Evolutionary conservation across 2,329 filamentous ascomycete genomes (phyloP), one percentile per base, ranked within the genome.

Genomic region (Ascochyta lentis): DNA sequence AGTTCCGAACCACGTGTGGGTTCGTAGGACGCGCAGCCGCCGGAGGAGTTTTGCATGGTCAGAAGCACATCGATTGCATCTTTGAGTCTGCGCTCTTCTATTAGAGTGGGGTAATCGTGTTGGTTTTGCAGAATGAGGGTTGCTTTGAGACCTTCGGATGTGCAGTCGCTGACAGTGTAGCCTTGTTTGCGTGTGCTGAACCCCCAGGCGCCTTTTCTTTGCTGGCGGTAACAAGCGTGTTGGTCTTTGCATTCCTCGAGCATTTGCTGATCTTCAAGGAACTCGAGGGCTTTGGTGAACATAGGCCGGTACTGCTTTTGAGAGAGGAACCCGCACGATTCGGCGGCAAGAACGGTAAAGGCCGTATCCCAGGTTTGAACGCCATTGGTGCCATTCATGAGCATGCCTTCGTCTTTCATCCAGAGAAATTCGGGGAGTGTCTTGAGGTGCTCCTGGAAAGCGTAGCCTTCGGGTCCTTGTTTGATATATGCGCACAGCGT

Each of bases 351-450:
- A 31, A 97, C 91, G 16, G 89, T 79, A 71, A 98, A 98, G 0
- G 92, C 85, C 0, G 95, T 99, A 72, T 99, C 95, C 95, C 95
- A 99, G 61, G 88, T 90, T 76, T 99, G 95, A 1, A 98, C 93
- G n/a, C 95, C 95, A 65, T 99, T 98, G 8, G 95, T 99, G 34
- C 95, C 95, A 67, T 97, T 97, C 77, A 89, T 89, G 43, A 98
- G 83, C 91, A 99, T 92, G 6, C 95, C 95, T 72, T 97, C 93
- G 31, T 87, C 76, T 61, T 96, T 96, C 45, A 99, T 82, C 93
- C 95, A 99, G 27, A 99, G 76, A 59, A 89, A 96, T 68, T 99
- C 95, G 39, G 91, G 84, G 12, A 96, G 76, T 3, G 92, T 86
- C 67, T 97, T 91, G 8, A 91, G 80, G 69, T 97, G 94, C 37